Evolutionary conservation across 305 asterid genomes (phyloP).

Genomic region (Fraxinus floribunda): DNA sequence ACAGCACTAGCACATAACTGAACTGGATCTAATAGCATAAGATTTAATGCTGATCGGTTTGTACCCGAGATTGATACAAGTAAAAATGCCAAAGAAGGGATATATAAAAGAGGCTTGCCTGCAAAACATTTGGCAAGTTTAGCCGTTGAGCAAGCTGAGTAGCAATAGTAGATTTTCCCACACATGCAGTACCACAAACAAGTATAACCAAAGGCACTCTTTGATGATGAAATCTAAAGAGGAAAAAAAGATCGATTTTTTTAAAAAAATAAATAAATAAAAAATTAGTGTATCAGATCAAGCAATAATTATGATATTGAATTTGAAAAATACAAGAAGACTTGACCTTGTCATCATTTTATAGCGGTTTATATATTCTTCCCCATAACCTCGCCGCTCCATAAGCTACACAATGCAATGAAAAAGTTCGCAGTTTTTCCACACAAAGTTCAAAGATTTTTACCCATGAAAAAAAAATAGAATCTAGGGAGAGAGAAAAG

Average conservation of each 20-base stretch:
- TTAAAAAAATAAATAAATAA: constrained; percentile 4
- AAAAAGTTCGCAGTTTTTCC: constrained; percentile 1
- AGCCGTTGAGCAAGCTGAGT: constrained; percentile 97
- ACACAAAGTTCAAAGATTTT: neutral
- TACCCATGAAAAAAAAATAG: neutral
- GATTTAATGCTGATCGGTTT: constrained; percentile 7
- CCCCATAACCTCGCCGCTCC: constrained; percentile 95
- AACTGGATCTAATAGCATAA: constrained; percentile 2
- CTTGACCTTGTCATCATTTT: constrained; percentile 95
- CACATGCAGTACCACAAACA: constrained; percentile 98
- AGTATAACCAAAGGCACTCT: constrained; percentile 98
- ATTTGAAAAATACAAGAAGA: constrained; percentile 20
- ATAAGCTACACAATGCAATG: constrained; percentile 59
- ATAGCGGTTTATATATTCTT: constrained; percentile 91
- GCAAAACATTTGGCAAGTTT: constrained; percentile 93
- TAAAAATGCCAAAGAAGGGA: neutral
- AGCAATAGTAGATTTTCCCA: constrained; percentile 96
- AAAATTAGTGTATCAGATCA: constrained; percentile 20
- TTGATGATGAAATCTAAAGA: constrained; percentile 85
- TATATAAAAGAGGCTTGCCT: constrained; percentile 43
- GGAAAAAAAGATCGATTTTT: neutral
- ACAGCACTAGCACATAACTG: constrained; percentile 25
- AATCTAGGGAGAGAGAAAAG: neutral
- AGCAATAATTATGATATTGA: constrained; percentile 14
- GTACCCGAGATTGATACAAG: constrained; percentile 3